A percentile compares a stretch with the other conserved stretches of the same genome.
These are phyloP conservation scores for Leishmania turanica DNA, from an alignment of 208 protist genomes.

Conservation along the genomic window DNA sequence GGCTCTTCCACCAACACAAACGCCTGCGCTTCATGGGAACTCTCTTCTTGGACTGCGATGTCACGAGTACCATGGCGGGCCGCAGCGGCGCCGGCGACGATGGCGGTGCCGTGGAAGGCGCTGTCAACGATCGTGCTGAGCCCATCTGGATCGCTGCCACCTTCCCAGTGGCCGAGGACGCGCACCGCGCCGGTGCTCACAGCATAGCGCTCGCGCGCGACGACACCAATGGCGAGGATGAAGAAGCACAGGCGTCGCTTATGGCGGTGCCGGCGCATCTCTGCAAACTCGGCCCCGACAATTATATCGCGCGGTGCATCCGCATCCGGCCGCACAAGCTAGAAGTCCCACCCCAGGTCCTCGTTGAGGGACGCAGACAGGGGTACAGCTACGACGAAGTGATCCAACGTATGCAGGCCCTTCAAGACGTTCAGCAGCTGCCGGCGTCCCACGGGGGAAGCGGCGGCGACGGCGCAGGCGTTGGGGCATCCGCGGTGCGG, in stretches of 20 bases:
- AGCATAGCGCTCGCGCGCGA: no score
- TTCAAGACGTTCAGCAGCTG: constrained; percentile 19
- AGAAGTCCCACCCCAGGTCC: constrained; percentile 44
- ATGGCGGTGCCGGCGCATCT: constrained; percentile 59
- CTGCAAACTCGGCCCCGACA: constrained; percentile 30
- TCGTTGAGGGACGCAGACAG: constrained; percentile 55
- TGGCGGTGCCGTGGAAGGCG: not conserved
- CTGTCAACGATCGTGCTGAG: constrained; percentile 39
- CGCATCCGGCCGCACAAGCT: constrained; percentile 46
- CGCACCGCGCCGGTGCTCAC: not conserved
- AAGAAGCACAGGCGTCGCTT: constrained; percentile 24
- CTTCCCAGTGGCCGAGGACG: constrained; percentile 29
- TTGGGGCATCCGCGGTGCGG: not conserved
- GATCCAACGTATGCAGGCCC: constrained; percentile 42
- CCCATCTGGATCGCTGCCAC: constrained; percentile 56
- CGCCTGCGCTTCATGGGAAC: constrained; percentile 67
- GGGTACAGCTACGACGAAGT: constrained; percentile 72
- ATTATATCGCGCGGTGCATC: constrained; percentile 60
- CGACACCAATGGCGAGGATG: constrained; percentile 3
- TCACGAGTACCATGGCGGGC: constrained; percentile 2
- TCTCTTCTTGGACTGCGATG: constrained; percentile 53
- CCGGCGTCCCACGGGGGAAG: constrained; percentile 4
- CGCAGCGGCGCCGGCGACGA: not conserved
- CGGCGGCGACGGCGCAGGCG: not conserved
- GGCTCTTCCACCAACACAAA: constrained; percentile 55